phyloP scores from a whole-genome alignment of 179 eudicot genomes.

The Monotropa hypopitys region DNA sequence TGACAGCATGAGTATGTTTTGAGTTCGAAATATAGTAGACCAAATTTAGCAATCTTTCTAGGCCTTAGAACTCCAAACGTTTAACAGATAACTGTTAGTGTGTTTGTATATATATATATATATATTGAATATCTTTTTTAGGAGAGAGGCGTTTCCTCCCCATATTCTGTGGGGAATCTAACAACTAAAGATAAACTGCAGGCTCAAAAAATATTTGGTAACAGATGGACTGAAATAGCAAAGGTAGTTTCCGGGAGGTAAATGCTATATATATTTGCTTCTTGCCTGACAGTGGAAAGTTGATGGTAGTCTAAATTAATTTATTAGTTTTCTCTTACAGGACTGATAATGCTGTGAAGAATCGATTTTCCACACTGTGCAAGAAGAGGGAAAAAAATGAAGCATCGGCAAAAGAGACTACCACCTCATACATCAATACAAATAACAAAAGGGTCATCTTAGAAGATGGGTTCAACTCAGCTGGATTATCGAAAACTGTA shows the following conservation, averaged over 20 bases:
- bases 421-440: conserved; percentile 32
- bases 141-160: background rate
- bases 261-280: background rate
- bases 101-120: background rate
- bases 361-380: conserved; percentile 81
- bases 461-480: conserved; percentile 22
- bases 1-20: background rate
- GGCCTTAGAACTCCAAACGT: background rate
- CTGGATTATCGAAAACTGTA: conserved; percentile 24
- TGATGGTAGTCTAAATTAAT: background rate
- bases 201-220: conserved; percentile 92
- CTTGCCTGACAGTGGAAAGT: background rate
- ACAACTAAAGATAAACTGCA: conserved; percentile 31
- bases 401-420: conserved; percentile 72
- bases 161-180: background rate
- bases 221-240: conserved; percentile 97
- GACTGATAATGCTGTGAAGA: conserved; percentile 94
- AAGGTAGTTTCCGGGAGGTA: conserved; percentile 99
- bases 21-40: background rate
- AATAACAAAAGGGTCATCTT: conserved; percentile 61
- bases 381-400: conserved; percentile 87
- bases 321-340: conserved; percentile 18
- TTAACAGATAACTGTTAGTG: background rate
- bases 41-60: background rate
- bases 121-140: background rate